Conservation (phyloP, 1,284 basidiomycete genomes). For the Malassezia dermatis region DNA sequence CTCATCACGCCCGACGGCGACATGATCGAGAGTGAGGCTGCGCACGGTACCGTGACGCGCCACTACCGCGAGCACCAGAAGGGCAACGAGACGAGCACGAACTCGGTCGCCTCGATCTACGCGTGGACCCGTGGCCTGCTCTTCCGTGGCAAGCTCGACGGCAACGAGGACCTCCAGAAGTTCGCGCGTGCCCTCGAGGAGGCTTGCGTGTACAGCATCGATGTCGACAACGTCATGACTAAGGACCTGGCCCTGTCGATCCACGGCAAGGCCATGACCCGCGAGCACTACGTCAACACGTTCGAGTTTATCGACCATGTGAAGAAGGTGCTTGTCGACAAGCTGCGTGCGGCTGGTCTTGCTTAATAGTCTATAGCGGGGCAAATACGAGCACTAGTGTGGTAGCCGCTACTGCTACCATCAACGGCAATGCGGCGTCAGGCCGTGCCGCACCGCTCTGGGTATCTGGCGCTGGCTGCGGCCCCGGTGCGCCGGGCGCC, state of each 20-base stretch:
- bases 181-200: slow-evolving; percentile 77
- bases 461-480: neutral
- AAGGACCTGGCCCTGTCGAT: slow-evolving; percentile 83
- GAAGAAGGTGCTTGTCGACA: slow-evolving; percentile 28
- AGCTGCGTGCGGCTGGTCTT: slow-evolving; percentile 17
- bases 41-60: slow-evolving; percentile 64
- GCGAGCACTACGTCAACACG: slow-evolving; percentile 44
- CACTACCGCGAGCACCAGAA: slow-evolving; percentile 97
- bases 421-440: neutral
- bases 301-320: slow-evolving; percentile 44
- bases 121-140: slow-evolving; percentile 87
- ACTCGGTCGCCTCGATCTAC: slow-evolving; percentile 96
- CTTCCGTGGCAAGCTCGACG: slow-evolving; percentile 85
- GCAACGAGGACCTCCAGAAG: slow-evolving; percentile 62
- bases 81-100: slow-evolving; percentile 73
- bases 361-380: neutral
- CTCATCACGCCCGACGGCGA: slow-evolving; percentile 89
- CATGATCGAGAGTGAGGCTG: slow-evolving; percentile 59
- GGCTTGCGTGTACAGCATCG: slow-evolving; percentile 82
- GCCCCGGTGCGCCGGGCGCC: neutral
- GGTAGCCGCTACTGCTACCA: neutral
- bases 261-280: slow-evolving; percentile 62
- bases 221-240: slow-evolving; percentile 82
- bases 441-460: neutral
- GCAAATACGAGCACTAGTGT: neutral